These are phyloP conservation scores for Silene uniflora DNA, from an alignment of 148 eudicot genomes.

Conservation along the genomic window DNA sequence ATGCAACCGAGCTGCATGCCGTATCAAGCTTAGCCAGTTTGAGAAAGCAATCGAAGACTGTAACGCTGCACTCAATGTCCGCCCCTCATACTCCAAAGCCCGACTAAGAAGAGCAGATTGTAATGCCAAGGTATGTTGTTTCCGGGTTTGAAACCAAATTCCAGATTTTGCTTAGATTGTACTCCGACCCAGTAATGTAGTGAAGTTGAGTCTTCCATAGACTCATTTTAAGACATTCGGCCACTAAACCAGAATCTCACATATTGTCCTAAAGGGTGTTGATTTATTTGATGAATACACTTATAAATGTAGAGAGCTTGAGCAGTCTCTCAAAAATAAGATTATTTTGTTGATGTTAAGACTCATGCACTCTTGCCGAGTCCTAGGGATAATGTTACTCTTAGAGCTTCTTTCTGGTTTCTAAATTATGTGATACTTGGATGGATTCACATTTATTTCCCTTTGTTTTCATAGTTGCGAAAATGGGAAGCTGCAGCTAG, in stretches of 20 bases:
- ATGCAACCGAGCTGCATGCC: constrained; percentile 85
- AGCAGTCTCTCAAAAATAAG: too few species aligned
- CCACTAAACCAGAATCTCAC: too few species aligned
- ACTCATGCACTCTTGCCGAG: too few species aligned
- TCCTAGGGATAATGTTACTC: too few species aligned
- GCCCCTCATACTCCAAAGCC: constrained; percentile 75
- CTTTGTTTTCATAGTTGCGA: constrained; percentile 40
- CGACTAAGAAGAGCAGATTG: constrained; percentile 85
- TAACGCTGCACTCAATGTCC: constrained; percentile 58
- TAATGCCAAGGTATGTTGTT: constrained; percentile 50
- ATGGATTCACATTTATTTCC: background rate
- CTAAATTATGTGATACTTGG: background rate
- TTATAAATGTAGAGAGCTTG: too few species aligned
- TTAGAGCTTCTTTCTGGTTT: background rate
- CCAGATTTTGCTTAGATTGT: too few species aligned
- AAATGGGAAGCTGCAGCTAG: constrained; percentile 68
- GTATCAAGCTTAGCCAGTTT: constrained; percentile 54
- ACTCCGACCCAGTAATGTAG: too few species aligned
- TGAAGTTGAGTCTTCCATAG: too few species aligned
- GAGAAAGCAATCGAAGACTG: constrained; percentile 83
- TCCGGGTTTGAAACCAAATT: background rate
- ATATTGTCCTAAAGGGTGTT: too few species aligned
- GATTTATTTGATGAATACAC: too few species aligned
- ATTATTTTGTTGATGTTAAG: too few species aligned
- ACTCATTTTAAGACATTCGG: too few species aligned